phyloP scores from a whole-genome alignment of 2,329 filamentous ascomycete species.

The Aureobasidium sp. region DNA sequence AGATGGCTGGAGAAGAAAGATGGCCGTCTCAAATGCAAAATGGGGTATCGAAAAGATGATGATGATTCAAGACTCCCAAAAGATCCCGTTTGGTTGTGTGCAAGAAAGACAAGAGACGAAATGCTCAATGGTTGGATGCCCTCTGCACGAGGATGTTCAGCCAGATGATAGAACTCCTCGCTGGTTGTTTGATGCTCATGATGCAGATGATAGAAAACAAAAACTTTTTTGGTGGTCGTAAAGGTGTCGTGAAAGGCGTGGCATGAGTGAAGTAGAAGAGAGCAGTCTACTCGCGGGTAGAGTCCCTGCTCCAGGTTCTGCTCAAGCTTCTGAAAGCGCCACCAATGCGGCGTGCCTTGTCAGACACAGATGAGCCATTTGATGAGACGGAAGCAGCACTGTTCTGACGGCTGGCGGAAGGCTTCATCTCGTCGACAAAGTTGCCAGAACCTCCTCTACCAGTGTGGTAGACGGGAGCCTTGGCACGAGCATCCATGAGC shows the following conservation, averaged over 20 bases:
- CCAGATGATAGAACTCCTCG: conserved; percentile 4
- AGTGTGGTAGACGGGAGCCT: conserved; percentile 56
- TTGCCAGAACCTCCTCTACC: conserved; percentile 58
- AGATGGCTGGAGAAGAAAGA: neutral
- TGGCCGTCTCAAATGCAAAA: conserved; percentile 2
- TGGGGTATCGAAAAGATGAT: neutral
- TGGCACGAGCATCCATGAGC: conserved; percentile 41
- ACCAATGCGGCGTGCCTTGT: conserved; percentile 9
- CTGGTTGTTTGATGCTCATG: conserved; percentile 8
- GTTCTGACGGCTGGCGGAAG: conserved; percentile 18
- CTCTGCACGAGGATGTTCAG: neutral
- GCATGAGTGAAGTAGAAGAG: neutral
- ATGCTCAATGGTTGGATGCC: neutral
- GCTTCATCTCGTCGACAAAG: conserved; percentile 35
- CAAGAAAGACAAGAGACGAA: neutral
- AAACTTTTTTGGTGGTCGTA: conserved; percentile 7
- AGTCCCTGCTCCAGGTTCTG: conserved; percentile 11
- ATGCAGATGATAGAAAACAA: conserved; percentile 1
- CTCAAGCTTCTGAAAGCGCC: conserved; percentile 6
- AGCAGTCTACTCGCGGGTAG: neutral
- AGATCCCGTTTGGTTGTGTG: conserved; percentile 1
- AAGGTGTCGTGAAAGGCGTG: neutral
- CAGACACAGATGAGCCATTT: conserved; percentile 11
- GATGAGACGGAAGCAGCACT: conserved; percentile 9
- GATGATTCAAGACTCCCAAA: conserved; percentile 9